These are phyloP conservation scores for Delitschia confertaspora DNA, from an alignment of 495 filamentous ascomycete species.

Conservation along the genomic window DNA sequence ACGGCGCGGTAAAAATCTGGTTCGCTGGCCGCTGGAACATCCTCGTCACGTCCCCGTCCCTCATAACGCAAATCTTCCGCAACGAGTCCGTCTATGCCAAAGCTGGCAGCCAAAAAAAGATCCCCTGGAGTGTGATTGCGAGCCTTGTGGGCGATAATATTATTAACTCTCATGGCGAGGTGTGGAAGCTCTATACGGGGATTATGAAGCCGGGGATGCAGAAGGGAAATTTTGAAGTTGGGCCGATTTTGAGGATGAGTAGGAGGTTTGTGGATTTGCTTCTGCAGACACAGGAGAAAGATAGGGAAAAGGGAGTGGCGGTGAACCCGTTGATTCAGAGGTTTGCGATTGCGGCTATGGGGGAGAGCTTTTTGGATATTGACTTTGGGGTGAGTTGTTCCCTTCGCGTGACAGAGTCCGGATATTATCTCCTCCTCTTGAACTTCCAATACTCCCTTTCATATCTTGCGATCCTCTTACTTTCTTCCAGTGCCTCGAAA, in stretches of 20 bases:
- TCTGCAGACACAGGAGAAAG: conserved; percentile 5
- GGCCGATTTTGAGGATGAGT: conserved; percentile 13
- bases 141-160: conserved; percentile 37
- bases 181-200: conserved; percentile 30
- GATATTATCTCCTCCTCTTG: too few species aligned
- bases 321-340: conserved; percentile 17
- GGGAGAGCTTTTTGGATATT: conserved; percentile 11
- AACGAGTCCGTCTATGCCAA: conserved; percentile 41
- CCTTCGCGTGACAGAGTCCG: too few species aligned
- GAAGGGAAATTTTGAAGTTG: conserved; percentile 14
- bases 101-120: conserved; percentile 42
- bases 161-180: conserved; percentile 33
- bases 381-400: too few species aligned
- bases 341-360: conserved; percentile 23
- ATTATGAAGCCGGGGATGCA: conserved; percentile 39
- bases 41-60: conserved; percentile 34
- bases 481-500: too few species aligned
- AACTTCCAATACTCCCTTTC: too few species aligned
- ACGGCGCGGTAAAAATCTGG: conserved; percentile 43
- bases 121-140: conserved; percentile 39
- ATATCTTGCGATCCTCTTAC: too few species aligned
- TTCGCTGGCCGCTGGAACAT: conserved; percentile 39
- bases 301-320: conserved; percentile 3
- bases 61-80: conserved; percentile 41
- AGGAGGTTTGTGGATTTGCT: conserved; percentile 6